Conservation (phyloP, 148 eudicot genomes). For the Beta vulgaris region DNA sequence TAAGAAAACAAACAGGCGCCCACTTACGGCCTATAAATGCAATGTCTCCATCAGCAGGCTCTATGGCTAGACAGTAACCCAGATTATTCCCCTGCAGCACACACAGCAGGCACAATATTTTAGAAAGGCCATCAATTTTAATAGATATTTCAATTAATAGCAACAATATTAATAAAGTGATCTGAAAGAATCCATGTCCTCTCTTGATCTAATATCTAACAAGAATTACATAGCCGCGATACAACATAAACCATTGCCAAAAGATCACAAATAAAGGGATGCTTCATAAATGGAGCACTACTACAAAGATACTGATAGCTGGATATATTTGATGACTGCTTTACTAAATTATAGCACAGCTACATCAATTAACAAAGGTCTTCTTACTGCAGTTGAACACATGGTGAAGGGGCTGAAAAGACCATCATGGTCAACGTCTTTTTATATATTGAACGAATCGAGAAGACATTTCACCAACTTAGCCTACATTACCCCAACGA, state of each 20-base stretch:
- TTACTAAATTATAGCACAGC: too few species aligned
- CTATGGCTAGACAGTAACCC: constrained; percentile 83
- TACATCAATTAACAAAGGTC: too few species aligned
- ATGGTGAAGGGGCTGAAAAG: too few species aligned
- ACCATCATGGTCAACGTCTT: too few species aligned
- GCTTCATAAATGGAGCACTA: not conserved
- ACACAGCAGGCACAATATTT: constrained; percentile 7
- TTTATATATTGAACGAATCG: too few species aligned
- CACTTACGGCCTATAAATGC: constrained; percentile 87
- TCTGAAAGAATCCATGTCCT: not conserved
- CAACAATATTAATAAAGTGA: not conserved
- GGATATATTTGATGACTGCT: too few species aligned
- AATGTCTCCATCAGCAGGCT: constrained; percentile 43
- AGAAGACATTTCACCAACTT: too few species aligned
- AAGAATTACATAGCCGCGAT: not conserved
- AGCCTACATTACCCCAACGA: too few species aligned
- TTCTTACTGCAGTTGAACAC: too few species aligned
- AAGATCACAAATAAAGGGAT: not conserved
- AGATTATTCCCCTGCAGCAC: constrained; percentile 50
- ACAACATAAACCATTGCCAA: not conserved
- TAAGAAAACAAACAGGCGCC: not conserved
- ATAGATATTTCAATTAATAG: not conserved
- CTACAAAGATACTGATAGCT: too few species aligned
- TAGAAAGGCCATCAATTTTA: not conserved
- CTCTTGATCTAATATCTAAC: not conserved